A percentile compares a stretch with the other conserved stretches of the same genome.
phyloP scores from a whole-genome alignment of 148 eudicot genomes.

The Persicaria tinctoria region DNA sequence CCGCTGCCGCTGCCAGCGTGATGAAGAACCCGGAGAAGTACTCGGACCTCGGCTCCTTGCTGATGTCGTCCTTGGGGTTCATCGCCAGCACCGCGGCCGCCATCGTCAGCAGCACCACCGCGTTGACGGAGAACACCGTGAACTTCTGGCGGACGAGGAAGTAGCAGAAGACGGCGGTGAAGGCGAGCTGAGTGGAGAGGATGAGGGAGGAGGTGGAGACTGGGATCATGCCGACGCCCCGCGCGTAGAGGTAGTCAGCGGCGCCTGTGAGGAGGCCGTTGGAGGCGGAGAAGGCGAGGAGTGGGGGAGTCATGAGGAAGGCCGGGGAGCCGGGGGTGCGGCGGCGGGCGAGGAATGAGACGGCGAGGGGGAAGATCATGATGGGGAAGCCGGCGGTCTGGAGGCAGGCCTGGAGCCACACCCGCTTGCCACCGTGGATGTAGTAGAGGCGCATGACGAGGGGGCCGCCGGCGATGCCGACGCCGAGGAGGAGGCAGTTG shows the following conservation, averaged over 20 bases:
- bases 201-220: slow-evolving; percentile 59
- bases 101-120: slow-evolving; percentile 42
- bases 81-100: slow-evolving; percentile 55
- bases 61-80: slow-evolving; percentile 32
- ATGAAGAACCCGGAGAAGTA: slow-evolving; percentile 43
- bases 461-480: slow-evolving; percentile 58
- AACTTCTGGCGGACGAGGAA: slow-evolving; percentile 48
- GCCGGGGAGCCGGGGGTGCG: neutral
- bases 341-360: slow-evolving; percentile 33
- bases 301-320: slow-evolving; percentile 20
- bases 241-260: slow-evolving; percentile 51
- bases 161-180: slow-evolving; percentile 49
- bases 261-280: slow-evolving; percentile 46
- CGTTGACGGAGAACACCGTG: slow-evolving; percentile 47
- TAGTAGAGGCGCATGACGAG: slow-evolving; percentile 60
- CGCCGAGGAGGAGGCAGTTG: slow-evolving; percentile 33
- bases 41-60: slow-evolving; percentile 24
- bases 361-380: slow-evolving; percentile 31
- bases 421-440: slow-evolving; percentile 54
- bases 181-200: slow-evolving; percentile 54
- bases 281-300: slow-evolving; percentile 21
- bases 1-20: slow-evolving; percentile 41
- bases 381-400: slow-evolving; percentile 60
- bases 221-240: slow-evolving; percentile 45
- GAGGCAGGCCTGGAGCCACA: slow-evolving; percentile 49